Percentiles rank a stretch among this genome's conserved stretches.
Conservation (phyloP, 495 filamentous ascomycete species). For the Parmelia sp. region DNA sequence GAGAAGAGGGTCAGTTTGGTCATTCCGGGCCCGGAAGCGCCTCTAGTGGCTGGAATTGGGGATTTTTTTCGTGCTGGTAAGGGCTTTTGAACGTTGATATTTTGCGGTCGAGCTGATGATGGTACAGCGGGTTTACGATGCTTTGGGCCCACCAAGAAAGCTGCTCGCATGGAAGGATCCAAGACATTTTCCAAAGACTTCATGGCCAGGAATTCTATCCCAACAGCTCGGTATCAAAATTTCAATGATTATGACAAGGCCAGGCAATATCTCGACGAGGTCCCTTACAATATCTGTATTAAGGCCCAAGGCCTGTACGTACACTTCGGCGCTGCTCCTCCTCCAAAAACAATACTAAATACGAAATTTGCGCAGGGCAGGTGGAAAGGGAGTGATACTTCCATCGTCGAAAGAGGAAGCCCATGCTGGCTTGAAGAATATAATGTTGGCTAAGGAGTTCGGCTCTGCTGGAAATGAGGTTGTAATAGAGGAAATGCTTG, state of each 20-base stretch:
- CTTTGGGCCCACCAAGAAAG: slow-evolving; percentile 82
- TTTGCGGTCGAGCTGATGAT: slow-evolving; percentile 18
- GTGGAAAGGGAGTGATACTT: slow-evolving; percentile 88
- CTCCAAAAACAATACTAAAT: not conserved
- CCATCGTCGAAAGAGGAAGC: slow-evolving; percentile 76
- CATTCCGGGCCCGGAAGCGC: slow-evolving; percentile 86
- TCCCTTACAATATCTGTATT: slow-evolving; percentile 75
- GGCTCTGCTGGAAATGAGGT: slow-evolving; percentile 84
- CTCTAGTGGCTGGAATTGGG: slow-evolving; percentile 86
- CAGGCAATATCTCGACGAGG: slow-evolving; percentile 62
- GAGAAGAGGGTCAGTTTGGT: slow-evolving; percentile 73
- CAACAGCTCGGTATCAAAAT: slow-evolving; percentile 84
- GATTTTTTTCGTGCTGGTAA: slow-evolving; percentile 63
- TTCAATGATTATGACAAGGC: slow-evolving; percentile 79
- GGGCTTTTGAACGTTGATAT: slow-evolving; percentile 28
- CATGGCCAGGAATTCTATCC: slow-evolving; percentile 85
- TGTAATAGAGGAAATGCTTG: slow-evolving; percentile 91
- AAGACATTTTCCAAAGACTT: slow-evolving; percentile 98
- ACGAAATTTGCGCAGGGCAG: slow-evolving; percentile 40
- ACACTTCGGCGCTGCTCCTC: not conserved
- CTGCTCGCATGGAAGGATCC: slow-evolving; percentile 88
- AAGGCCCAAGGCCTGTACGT: slow-evolving; percentile 62
- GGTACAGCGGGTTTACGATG: slow-evolving; percentile 61
- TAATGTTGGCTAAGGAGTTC: slow-evolving; percentile 86
- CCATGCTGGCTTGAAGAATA: slow-evolving; percentile 70